A percentile compares a stretch with the other conserved stretches of the same genome.
These are phyloP conservation scores for Russula griseocarnosa DNA, from an alignment of 768 basidiomycete genomes.

Conservation along the genomic window DNA sequence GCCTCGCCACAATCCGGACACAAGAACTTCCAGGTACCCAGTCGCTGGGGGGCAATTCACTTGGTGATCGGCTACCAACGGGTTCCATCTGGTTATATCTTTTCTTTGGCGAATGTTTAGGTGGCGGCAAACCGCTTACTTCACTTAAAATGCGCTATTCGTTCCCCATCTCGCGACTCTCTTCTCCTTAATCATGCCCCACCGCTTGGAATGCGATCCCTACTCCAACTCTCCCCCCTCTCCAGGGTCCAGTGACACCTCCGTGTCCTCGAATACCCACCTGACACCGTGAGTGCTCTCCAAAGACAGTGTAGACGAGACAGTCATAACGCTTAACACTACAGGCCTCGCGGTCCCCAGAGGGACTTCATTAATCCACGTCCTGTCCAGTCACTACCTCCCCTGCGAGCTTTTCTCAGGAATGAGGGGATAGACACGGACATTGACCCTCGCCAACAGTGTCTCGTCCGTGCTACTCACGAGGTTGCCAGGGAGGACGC, in stretches of 20 bases:
- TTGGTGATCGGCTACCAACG: constrained; percentile 19
- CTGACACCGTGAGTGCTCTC: constrained; percentile 13
- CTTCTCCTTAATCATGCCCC: constrained; percentile 24
- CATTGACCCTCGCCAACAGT: constrained; percentile 12
- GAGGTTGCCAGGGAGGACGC: constrained; percentile 25
- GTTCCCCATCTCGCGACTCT: constrained; percentile 16
- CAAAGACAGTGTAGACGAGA: neutral
- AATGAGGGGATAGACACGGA: constrained; percentile 18
- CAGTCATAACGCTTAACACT: neutral
- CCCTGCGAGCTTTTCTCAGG: constrained; percentile 25
- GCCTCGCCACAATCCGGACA: constrained; percentile 26
- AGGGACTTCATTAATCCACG: constrained; percentile 16
- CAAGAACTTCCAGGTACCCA: constrained; percentile 9
- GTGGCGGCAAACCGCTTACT: constrained; percentile 23
- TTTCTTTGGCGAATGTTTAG: constrained; percentile 14
- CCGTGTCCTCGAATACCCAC: constrained; percentile 13
- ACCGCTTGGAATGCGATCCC: constrained; percentile 24
- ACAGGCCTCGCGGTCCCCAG: constrained; percentile 15
- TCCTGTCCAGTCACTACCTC: constrained; percentile 24
- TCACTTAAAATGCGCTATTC: constrained; percentile 24
- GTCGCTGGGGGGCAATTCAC: constrained; percentile 5
- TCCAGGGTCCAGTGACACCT: constrained; percentile 20
- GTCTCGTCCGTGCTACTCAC: constrained; percentile 7
- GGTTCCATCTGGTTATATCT: constrained; percentile 14
- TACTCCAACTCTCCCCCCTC: constrained; percentile 19